phyloP scores from a whole-genome alignment of 805 yeast species.

The Candida ipomoeae region DNA sequence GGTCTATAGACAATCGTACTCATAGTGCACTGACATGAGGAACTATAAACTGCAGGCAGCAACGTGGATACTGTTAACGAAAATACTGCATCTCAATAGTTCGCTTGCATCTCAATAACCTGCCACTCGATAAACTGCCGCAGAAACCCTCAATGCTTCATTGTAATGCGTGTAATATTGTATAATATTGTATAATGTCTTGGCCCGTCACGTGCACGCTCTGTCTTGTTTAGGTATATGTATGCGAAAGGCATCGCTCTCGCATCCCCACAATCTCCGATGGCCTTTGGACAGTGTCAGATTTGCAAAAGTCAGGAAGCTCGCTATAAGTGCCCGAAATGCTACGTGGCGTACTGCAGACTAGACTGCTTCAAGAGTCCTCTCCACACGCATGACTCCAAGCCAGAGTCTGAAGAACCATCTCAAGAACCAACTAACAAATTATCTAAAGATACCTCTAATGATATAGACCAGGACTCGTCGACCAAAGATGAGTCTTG shows the following conservation, averaged over 20 bases:
- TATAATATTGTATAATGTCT: too few species aligned
- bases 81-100: too few species aligned
- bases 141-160: too few species aligned
- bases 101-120: too few species aligned
- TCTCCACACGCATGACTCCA: too few species aligned
- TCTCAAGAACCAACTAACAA: too few species aligned
- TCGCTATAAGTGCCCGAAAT: constrained; percentile 57
- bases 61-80: background rate
- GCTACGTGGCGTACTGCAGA: constrained; percentile 50
- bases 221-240: background rate
- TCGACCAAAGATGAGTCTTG: background rate
- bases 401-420: too few species aligned
- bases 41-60: background rate
- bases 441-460: too few species aligned
- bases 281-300: constrained; percentile 29
- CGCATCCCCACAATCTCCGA: background rate
- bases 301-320: constrained; percentile 35
- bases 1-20: background rate
- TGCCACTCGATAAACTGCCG: too few species aligned
- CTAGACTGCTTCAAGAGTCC: constrained; percentile 55
- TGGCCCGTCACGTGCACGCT: background rate
- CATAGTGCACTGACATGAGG: background rate
- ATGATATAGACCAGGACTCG: too few species aligned
- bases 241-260: background rate
- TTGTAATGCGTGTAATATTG: too few species aligned